phyloP scores from a whole-genome alignment of 495 filamentous ascomycete species.

The Podospora fimiseda region DNA sequence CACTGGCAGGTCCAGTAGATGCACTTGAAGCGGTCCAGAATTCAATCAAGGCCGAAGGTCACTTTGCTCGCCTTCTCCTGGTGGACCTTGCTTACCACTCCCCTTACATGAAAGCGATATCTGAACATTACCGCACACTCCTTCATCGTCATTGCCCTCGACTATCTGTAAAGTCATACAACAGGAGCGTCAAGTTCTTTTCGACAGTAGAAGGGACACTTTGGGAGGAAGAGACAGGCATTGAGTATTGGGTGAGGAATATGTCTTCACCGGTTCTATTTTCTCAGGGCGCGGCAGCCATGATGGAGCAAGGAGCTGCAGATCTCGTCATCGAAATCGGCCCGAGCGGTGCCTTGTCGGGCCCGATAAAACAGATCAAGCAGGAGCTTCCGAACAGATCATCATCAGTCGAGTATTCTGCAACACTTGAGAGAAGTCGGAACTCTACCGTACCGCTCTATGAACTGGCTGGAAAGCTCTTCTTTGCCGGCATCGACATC shows the following conservation, averaged over 20 bases:
- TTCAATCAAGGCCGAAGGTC: conserved; percentile 14
- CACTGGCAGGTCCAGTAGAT: conserved; percentile 36
- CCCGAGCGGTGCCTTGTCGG: conserved; percentile 41
- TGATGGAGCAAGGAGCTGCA: neutral
- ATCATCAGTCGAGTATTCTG: conserved; percentile 15
- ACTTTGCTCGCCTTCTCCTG: conserved; percentile 25
- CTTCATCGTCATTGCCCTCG: neutral
- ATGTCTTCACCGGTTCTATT: conserved; percentile 29
- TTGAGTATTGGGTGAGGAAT: conserved; percentile 24
- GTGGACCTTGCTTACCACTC: conserved; percentile 40
- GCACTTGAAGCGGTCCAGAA: conserved; percentile 32
- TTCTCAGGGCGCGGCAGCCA: conserved; percentile 14
- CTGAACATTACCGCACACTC: conserved; percentile 18
- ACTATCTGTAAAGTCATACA: neutral
- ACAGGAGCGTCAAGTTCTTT: neutral
- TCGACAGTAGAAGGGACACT: neutral
- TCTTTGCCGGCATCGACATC: conserved; percentile 15
- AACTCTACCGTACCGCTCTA: conserved; percentile 21
- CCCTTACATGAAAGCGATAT: conserved; percentile 15
- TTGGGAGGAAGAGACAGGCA: neutral
- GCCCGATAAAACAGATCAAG: conserved; percentile 20
- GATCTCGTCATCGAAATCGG: conserved; percentile 45
- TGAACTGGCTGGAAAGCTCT: conserved; percentile 13
- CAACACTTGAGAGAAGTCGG: conserved; percentile 22
- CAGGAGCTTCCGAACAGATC: neutral